phyloP scores from a whole-genome alignment of 805 yeast species.

The Dipodascopsis tothii region DNA sequence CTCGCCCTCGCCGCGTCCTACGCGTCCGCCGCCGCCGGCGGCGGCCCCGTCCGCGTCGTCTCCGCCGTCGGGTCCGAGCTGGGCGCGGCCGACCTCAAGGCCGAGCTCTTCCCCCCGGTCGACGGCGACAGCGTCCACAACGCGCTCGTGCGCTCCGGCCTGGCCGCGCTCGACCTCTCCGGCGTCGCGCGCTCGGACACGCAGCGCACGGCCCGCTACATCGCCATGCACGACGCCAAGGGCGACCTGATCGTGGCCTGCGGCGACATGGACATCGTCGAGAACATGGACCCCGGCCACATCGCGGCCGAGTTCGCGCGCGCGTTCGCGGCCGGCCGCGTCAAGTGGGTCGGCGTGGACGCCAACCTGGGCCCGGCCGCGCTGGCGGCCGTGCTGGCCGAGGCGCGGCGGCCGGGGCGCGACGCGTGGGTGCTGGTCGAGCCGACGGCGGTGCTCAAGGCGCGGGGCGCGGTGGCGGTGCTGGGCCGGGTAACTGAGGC shows the following conservation, averaged over 20 bases:
- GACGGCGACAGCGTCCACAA: neutral
- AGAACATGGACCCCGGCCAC: slow-evolving; percentile 40
- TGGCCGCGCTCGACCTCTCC: slow-evolving; percentile 9
- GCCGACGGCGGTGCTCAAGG: slow-evolving; percentile 69
- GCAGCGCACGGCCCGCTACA: slow-evolving; percentile 58
- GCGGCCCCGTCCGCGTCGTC: slow-evolving; percentile 36
- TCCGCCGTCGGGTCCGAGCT: slow-evolving; percentile 56
- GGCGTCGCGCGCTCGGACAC: slow-evolving; percentile 25
- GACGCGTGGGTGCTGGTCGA: slow-evolving; percentile 51
- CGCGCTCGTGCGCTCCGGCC: neutral
- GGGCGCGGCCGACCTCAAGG: slow-evolving; percentile 13
- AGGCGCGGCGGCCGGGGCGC: slow-evolving; percentile 28
- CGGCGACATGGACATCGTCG: slow-evolving; percentile 72
- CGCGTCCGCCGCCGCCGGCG: slow-evolving; percentile 16
- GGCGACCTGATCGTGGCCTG: slow-evolving; percentile 70
- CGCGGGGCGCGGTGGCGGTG: slow-evolving; percentile 28
- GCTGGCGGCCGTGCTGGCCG: slow-evolving; percentile 33
- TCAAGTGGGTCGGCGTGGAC: slow-evolving; percentile 48
- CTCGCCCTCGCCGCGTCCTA: slow-evolving; percentile 57
- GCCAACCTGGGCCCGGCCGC: slow-evolving; percentile 52
- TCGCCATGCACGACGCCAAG: slow-evolving; percentile 51
- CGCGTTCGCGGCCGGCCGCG: slow-evolving; percentile 29
- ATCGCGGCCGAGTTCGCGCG: slow-evolving; percentile 37
- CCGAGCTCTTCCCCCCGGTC: slow-evolving; percentile 7
- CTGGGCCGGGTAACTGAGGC: slow-evolving; percentile 29